Conservation (phyloP, 176 grass and related monocot genomes). For the Cocos nucifera region DNA sequence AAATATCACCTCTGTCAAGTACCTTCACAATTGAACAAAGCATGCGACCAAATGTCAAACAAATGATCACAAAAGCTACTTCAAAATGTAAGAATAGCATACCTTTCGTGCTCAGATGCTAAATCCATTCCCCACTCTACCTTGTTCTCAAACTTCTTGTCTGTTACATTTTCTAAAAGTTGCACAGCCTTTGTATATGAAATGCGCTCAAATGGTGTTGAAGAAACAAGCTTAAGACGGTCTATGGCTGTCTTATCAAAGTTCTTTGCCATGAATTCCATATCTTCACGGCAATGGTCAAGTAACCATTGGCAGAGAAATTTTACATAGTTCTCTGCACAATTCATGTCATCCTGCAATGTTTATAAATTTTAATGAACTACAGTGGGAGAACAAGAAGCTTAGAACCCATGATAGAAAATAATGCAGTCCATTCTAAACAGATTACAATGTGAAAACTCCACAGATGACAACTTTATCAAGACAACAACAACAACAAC, state of each 20-base stretch:
- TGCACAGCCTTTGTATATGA: constrained; percentile 79
- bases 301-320: constrained; percentile 95
- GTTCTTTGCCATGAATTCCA: constrained; percentile 93
- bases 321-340: constrained; percentile 71
- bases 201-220: constrained; percentile 55
- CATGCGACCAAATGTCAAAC: background rate
- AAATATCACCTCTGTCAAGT: constrained; percentile 94
- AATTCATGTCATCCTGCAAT: constrained; percentile 88
- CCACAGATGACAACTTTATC: too few species aligned
- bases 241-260: constrained; percentile 75
- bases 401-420: too few species aligned
- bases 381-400: too few species aligned
- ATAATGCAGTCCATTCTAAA: too few species aligned
- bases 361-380: background rate
- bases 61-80: too few species aligned
- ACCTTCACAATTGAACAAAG: constrained; percentile 35
- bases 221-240: constrained; percentile 75
- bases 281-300: constrained; percentile 62
- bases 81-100: background rate
- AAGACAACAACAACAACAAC: too few species aligned
- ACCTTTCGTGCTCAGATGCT: constrained; percentile 97
- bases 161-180: constrained; percentile 56
- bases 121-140: constrained; percentile 99
- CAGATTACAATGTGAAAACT: too few species aligned
- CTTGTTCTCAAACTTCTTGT: constrained; percentile 73